phyloP scores from a whole-genome alignment of 2,329 filamentous ascomycete genomes.

The Aspergillus fumigatiaffinis region DNA sequence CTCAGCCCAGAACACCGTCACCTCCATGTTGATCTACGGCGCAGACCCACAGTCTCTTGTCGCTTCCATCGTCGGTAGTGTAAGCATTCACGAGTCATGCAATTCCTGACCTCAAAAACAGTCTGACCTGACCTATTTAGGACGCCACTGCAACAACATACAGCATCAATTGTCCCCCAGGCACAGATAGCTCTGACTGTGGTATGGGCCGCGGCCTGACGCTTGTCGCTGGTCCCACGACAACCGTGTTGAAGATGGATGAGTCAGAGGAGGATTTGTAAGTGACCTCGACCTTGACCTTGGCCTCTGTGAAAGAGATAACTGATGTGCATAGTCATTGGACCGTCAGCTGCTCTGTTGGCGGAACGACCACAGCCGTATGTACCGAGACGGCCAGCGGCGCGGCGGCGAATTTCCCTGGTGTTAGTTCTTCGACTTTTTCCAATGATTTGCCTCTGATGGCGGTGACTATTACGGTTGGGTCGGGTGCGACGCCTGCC shows the following conservation, averaged over 20 bases:
- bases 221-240: slow-evolving; percentile 14
- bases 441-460: slow-evolving; percentile 8
- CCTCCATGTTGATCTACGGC: slow-evolving; percentile 23
- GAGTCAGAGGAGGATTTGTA: slow-evolving; percentile 8
- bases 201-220: slow-evolving; percentile 26
- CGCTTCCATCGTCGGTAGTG: slow-evolving; percentile 24
- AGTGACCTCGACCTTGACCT: not conserved
- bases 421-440: slow-evolving; percentile 9
- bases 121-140: slow-evolving; percentile 5
- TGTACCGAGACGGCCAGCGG: slow-evolving; percentile 16
- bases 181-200: slow-evolving; percentile 20
- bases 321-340: slow-evolving; percentile 5
- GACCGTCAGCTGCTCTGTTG: slow-evolving; percentile 14
- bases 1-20: slow-evolving; percentile 16
- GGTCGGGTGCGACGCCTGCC: slow-evolving; percentile 5
- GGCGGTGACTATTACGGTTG: slow-evolving; percentile 22
- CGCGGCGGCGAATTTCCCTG: slow-evolving; percentile 10
- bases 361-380: slow-evolving; percentile 12
- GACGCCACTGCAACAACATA: slow-evolving; percentile 24
- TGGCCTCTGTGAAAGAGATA: not conserved
- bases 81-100: slow-evolving; percentile 4
- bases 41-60: slow-evolving; percentile 20
- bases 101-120: not conserved
- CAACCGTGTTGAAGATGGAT: slow-evolving; percentile 10
- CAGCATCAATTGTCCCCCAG: slow-evolving; percentile 20